Evolutionary conservation across 2,329 filamentous ascomycete genomes (phyloP), one percentile per base, ranked within the genome.

Genomic region (Clarireedia homoeocarpa): DNA sequence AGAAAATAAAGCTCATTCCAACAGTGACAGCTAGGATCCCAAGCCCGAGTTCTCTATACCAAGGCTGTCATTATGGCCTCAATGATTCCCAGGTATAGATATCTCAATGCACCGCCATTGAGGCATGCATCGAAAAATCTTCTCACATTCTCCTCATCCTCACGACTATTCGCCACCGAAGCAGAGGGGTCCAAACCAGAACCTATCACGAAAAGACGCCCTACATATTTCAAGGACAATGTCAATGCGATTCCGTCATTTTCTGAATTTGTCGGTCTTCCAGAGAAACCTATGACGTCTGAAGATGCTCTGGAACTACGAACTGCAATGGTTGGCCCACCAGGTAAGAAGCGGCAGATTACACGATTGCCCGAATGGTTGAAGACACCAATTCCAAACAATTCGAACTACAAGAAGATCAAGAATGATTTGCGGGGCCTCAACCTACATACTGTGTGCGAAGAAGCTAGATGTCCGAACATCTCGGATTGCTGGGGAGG

Each of bases 401-500:
- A 83, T 69, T 61, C 81, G 56, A 95, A 95, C 74, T 96, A 86
- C 77, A 95, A 95, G 75, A 89, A 89, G 68, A 95, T 99, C 72
- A 96, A 96, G 77, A 85, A 87, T 61, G 94, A 99, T 71, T 75
- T 99, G 63, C 83, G 94, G 38, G 94, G 94, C 0, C 75, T 99
- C 58, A 88, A 88, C 57, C 77, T 99, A 56, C 91, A 96, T 72
- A 99, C 94, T 4, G 94, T 99, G 15, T 99, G 94, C 73, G 94
- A 99, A 74, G 94, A 99, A 75, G 94, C 94, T 1, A 84, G 91
- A 62, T 99, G 94, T 73, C 94, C 94, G 59, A 99, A 99, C 73
- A 96, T 99, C 59, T 91, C 88, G 61, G 92, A 97, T 71, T 99
- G 94, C 77, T 99, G 94, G 94, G 94, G 94, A 59, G 94, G 94